phyloP scores from a whole-genome alignment of 2,329 filamentous ascomycete genomes.

The Aspergillus versicolor region DNA sequence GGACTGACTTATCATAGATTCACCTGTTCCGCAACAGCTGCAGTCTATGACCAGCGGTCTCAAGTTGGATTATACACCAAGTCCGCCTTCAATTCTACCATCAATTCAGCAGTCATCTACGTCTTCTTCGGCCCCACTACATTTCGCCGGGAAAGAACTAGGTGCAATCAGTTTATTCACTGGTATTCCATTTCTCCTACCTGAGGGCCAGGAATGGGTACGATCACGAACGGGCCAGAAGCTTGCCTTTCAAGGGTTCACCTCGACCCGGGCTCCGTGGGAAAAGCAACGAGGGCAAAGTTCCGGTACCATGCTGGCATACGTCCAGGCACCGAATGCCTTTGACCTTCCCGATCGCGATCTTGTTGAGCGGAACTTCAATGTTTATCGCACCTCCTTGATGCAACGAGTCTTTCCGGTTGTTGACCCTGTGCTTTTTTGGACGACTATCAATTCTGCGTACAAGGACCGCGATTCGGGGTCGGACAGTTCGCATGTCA shows the following conservation, averaged over 20 bases:
- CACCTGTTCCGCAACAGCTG: constrained; percentile 17
- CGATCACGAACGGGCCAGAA: constrained; percentile 45
- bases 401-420: constrained; percentile 51
- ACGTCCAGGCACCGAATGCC: constrained; percentile 18
- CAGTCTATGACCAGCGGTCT: not conserved
- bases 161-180: constrained; percentile 49
- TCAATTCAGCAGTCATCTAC: constrained; percentile 16
- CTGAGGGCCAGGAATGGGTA: constrained; percentile 51
- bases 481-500: constrained; percentile 27
- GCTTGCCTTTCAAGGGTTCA: constrained; percentile 30
- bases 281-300: constrained; percentile 32
- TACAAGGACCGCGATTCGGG: constrained; percentile 35
- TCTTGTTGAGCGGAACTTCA: constrained; percentile 32
- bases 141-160: constrained; percentile 50
- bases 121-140: constrained; percentile 39
- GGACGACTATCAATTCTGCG: constrained; percentile 46
- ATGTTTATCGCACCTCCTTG: constrained; percentile 33
- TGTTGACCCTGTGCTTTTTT: constrained; percentile 49
- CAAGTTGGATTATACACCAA: not conserved
- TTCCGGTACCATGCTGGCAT: constrained; percentile 21
- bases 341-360: constrained; percentile 39
- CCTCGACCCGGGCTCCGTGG: constrained; percentile 32
- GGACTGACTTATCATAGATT: constrained; percentile 11
- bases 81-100: not conserved
- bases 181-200: constrained; percentile 52